Conservation (phyloP, 768 basidiomycete species). For the Mycena galopus region DNA sequence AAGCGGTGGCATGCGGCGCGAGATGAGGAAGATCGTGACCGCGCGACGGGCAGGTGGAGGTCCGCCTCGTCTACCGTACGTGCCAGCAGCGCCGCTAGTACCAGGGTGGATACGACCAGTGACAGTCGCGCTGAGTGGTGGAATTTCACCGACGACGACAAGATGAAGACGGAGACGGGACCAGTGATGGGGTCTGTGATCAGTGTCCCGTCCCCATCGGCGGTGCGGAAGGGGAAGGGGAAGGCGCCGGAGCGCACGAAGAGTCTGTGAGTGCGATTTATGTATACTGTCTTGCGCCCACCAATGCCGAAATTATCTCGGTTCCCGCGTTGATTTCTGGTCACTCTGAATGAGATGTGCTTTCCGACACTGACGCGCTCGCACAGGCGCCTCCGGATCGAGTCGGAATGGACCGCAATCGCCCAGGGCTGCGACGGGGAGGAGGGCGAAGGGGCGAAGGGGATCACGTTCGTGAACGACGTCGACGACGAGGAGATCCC, state of each 20-base stretch:
- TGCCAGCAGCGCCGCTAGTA: background rate
- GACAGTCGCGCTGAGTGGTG: background rate
- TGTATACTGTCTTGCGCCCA: background rate
- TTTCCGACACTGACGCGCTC: background rate
- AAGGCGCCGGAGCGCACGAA: slow-evolving; percentile 22
- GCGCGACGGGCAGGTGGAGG: background rate
- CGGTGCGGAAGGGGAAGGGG: slow-evolving; percentile 9
- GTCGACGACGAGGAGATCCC: slow-evolving; percentile 30
- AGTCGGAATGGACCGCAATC: slow-evolving; percentile 14
- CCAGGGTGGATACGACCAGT: background rate
- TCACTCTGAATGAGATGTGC: too few relatives aligned
- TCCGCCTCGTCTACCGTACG: background rate
- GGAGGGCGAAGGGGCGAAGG: background rate
- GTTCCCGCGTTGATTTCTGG: too few relatives aligned
- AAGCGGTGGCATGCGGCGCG: background rate
- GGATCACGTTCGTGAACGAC: slow-evolving; percentile 31
- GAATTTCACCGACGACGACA: too few relatives aligned
- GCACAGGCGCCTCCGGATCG: slow-evolving; percentile 21
- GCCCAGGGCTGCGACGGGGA: background rate
- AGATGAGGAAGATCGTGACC: background rate
- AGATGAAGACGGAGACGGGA: background rate
- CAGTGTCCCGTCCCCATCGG: too few relatives aligned
- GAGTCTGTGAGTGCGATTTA: slow-evolving; percentile 7
- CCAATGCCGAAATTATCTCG: too few relatives aligned
- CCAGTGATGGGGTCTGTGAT: background rate